These are phyloP conservation scores for Pythium scleroteichum DNA, from an alignment of 352 stramenopile species.

Conservation along the genomic window DNA sequence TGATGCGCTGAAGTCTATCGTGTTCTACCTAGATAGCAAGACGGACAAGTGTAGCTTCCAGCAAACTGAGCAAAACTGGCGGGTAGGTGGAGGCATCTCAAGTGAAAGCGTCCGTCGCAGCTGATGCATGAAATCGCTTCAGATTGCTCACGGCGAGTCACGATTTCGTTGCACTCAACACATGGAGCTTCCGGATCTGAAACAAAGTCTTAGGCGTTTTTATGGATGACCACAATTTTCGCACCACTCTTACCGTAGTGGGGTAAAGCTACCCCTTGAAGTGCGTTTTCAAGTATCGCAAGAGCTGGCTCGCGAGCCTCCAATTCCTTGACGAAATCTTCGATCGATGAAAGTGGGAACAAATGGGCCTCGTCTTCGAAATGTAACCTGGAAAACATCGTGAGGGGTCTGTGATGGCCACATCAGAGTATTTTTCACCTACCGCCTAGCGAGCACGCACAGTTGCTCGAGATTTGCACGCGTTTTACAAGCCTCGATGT, in stretches of 20 bases:
- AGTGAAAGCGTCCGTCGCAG: slow-evolving; percentile 51
- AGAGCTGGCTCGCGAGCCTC: slow-evolving; percentile 38
- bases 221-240: no score
- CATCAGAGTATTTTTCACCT: slow-evolving; percentile 7
- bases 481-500: slow-evolving; percentile 30
- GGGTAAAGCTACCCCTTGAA: slow-evolving; percentile 17
- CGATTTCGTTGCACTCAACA: slow-evolving; percentile 29
- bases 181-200: slow-evolving; percentile 23
- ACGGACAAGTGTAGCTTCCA: slow-evolving; percentile 57
- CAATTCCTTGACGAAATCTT: slow-evolving; percentile 35
- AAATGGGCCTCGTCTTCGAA: slow-evolving; percentile 76
- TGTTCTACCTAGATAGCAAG: slow-evolving; percentile 55
- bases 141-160: slow-evolving; percentile 15
- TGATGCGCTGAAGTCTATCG: slow-evolving; percentile 16
- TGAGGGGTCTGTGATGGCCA: background rate
- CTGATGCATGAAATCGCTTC: slow-evolving; percentile 51
- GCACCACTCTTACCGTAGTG: slow-evolving; percentile 17
- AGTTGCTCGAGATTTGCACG: slow-evolving; percentile 43
- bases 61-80: slow-evolving; percentile 62
- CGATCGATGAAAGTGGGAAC: slow-evolving; percentile 50
- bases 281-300: slow-evolving; percentile 35
- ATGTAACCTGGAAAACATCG: slow-evolving; percentile 30
- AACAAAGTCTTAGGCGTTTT: background rate
- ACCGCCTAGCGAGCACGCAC: slow-evolving; percentile 51
- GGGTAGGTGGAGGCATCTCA: slow-evolving; percentile 55